A percentile compares a stretch with the other conserved stretches of the same genome.
Conservation (phyloP, 805 yeast species). For the Wickerhamiella cacticola region DNA sequence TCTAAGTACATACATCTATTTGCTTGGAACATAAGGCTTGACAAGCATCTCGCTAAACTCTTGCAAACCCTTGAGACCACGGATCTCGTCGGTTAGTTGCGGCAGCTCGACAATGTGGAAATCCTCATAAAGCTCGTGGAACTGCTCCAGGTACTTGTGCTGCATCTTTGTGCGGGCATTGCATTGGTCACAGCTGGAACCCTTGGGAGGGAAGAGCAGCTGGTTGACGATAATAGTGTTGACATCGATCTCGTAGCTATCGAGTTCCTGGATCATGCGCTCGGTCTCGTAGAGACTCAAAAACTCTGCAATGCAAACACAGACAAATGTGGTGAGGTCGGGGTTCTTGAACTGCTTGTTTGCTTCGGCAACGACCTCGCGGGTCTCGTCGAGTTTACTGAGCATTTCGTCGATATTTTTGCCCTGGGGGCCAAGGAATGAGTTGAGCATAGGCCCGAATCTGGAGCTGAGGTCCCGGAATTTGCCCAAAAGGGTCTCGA, state of each 20-base stretch:
- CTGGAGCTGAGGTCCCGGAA: slow-evolving; percentile 75
- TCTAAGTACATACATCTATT: background rate
- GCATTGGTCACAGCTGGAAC: slow-evolving; percentile 74
- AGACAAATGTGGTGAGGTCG: slow-evolving; percentile 80
- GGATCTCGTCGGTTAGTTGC: slow-evolving; percentile 82
- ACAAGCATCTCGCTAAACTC: slow-evolving; percentile 72
- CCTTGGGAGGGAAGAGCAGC: slow-evolving; percentile 66
- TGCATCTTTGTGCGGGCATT: slow-evolving; percentile 92
- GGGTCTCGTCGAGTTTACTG: slow-evolving; percentile 65
- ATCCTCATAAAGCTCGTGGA: slow-evolving; percentile 92
- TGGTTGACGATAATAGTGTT: slow-evolving; percentile 94
- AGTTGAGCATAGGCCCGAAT: slow-evolving; percentile 81
- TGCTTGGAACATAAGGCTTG: slow-evolving; percentile 34
- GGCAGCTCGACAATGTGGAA: slow-evolving; percentile 96
- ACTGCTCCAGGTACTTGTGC: slow-evolving; percentile 84
- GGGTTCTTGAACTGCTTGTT: slow-evolving; percentile 93
- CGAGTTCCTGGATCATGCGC: slow-evolving; percentile 91
- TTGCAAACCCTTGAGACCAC: slow-evolving; percentile 79
- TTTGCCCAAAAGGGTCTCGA: slow-evolving; percentile 76
- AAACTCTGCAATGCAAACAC: slow-evolving; percentile 96
- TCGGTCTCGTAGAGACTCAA: slow-evolving; percentile 93
- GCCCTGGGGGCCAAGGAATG: slow-evolving; percentile 50
- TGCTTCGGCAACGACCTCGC: slow-evolving; percentile 71
- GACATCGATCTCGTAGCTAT: slow-evolving; percentile 91
- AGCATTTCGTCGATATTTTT: slow-evolving; percentile 49